Conservation (phyloP, 371 early-diverging fungal species). For the Mortierella sp. region DNA sequence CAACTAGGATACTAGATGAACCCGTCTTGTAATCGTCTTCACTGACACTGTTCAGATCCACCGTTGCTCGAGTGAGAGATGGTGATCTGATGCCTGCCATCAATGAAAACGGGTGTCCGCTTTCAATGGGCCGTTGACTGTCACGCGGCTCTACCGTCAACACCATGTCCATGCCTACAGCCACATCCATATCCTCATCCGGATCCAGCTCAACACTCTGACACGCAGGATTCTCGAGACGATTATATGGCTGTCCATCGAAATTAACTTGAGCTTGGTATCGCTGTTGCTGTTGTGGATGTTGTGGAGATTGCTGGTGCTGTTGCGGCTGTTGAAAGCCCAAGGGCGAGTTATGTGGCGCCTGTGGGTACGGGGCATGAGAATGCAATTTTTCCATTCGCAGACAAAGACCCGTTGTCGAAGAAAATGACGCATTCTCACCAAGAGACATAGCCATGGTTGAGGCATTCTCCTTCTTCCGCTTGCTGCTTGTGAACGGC, state of each 20-base stretch:
- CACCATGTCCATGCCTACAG: neutral
- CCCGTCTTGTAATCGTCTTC: slow-evolving; percentile 19
- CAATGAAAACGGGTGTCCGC: neutral
- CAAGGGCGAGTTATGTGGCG: neutral
- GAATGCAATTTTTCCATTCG: slow-evolving; percentile 3
- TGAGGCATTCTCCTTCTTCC: slow-evolving; percentile 15
- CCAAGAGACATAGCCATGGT: slow-evolving; percentile 2
- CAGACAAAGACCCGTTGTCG: neutral
- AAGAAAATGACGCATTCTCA: neutral
- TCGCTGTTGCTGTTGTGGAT: slow-evolving; percentile 1
- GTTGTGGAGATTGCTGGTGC: neutral
- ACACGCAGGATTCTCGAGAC: neutral
- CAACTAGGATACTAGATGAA: slow-evolving; percentile 11
- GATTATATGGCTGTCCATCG: slow-evolving; percentile 13
- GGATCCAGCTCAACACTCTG: neutral
- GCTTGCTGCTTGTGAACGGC: slow-evolving; percentile 27
- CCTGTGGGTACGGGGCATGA: neutral
- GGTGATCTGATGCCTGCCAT: neutral
- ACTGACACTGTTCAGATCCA: neutral
- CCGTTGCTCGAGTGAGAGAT: too few species aligned
- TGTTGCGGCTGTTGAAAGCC: slow-evolving; percentile 1
- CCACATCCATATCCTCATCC: slow-evolving; percentile 2
- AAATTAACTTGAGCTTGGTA: slow-evolving; percentile 10
- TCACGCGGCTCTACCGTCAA: neutral
- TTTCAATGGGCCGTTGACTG: neutral